phyloP scores from a whole-genome alignment of 257 asterid species.

The Solanum habrochaites region DNA sequence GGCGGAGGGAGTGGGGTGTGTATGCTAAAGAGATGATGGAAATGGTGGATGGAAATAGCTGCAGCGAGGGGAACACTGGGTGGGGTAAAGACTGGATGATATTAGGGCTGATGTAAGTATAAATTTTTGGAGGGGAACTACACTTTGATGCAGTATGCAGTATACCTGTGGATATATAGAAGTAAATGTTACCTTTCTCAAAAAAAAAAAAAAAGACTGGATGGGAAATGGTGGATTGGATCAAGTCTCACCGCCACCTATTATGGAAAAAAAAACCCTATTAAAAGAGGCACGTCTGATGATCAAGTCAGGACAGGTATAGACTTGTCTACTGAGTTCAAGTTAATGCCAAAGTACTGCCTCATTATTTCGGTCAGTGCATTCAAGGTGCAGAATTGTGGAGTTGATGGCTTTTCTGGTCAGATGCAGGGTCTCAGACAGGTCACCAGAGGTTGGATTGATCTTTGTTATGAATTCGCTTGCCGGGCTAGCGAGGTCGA shows the following conservation, averaged over 20 bases:
- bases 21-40: not conserved
- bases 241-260: not conserved
- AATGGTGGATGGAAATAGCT: not conserved
- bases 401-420: not conserved
- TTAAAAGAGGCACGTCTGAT: not conserved
- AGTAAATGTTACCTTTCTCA: too few species aligned
- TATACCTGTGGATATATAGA: too few species aligned
- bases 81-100: not conserved
- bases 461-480: not conserved
- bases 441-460: not conserved
- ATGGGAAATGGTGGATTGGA: not conserved
- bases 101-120: too few species aligned
- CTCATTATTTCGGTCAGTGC: not conserved
- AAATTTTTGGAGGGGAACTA: too few species aligned
- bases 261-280: not conserved
- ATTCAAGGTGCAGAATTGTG: not conserved
- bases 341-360: not conserved
- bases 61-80: not conserved
- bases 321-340: not conserved
- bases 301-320: not conserved
- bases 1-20: not conserved
- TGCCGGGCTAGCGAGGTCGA: not conserved
- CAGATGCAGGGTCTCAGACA: not conserved
- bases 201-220: too few species aligned
- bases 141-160: too few species aligned